A percentile compares a stretch with the other conserved stretches of the same genome.
Evolutionary conservation across 2,329 filamentous ascomycete genomes (phyloP).

Genomic region (Fusarium pseudoanthophilum): DNA sequence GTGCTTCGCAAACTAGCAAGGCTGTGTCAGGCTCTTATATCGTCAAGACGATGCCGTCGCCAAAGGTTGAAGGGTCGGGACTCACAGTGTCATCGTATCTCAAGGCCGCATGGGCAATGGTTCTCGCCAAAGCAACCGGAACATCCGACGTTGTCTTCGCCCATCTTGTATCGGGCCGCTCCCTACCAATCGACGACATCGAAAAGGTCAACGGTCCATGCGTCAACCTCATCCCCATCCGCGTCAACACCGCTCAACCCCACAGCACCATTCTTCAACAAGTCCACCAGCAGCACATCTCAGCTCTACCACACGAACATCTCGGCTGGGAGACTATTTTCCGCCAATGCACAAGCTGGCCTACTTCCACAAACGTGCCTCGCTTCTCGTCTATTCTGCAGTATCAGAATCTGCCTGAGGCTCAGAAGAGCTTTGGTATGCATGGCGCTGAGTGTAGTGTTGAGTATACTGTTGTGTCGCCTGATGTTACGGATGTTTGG

Average conservation of each 20-base stretch:
- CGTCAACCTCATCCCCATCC: not conserved
- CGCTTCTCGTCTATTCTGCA: not conserved
- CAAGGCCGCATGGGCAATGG: not conserved
- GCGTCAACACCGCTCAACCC: not conserved
- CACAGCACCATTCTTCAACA: not conserved
- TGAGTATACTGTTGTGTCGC: not conserved
- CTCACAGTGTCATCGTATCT: not conserved
- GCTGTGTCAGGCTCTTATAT: not conserved
- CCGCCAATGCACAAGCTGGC: not conserved
- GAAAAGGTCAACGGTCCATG: not conserved
- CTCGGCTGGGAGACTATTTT: not conserved
- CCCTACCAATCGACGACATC: not conserved
- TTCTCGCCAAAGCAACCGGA: not conserved
- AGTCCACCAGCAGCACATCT: not conserved
- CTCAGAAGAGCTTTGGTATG: not conserved
- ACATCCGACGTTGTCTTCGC: not conserved
- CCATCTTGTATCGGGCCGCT: not conserved
- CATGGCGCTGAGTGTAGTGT: not conserved
- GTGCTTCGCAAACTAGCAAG: accelerated
- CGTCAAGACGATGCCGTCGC: not conserved
- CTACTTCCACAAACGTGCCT: accelerated
- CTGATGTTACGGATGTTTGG: not conserved
- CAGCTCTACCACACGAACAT: not conserved
- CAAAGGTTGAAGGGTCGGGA: not conserved
- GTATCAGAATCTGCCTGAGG: not conserved